Percentiles rank a stretch among this genome's conserved stretches.
These are phyloP conservation scores for Chrysosphaeria jannelii DNA, from an alignment of 2,329 filamentous ascomycete genomes.

Conservation along the genomic window DNA sequence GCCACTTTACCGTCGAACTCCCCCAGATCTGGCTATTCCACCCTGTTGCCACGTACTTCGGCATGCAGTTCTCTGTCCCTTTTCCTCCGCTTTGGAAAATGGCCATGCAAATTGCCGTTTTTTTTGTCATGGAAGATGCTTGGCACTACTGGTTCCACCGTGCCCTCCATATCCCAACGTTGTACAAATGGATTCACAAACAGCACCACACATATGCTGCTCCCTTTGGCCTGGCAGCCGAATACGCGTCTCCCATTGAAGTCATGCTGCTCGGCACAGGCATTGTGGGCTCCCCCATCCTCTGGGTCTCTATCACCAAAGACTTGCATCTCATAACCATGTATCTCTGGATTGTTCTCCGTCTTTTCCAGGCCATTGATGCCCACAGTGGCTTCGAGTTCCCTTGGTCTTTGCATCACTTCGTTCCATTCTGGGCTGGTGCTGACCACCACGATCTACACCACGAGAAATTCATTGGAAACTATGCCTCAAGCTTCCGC, in stretches of 20 bases:
- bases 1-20: constrained; percentile 91
- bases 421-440: constrained; percentile 85
- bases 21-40: constrained; percentile 99
- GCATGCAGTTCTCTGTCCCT: constrained; percentile 62
- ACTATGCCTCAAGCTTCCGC: constrained; percentile 91
- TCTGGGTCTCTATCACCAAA: constrained; percentile 57
- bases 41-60: constrained; percentile 76
- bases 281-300: constrained; percentile 50
- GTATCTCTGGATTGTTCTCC: constrained; percentile 84
- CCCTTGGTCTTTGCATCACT: constrained; percentile 84
- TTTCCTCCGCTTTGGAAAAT: constrained; percentile 73
- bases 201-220: constrained; percentile 98
- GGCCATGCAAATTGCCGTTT: constrained; percentile 67
- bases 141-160: constrained; percentile 99
- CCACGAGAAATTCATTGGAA: constrained; percentile 95
- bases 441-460: constrained; percentile 90
- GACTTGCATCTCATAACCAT: constrained; percentile 90
- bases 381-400: constrained; percentile 96
- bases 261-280: constrained; percentile 83
- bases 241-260: constrained; percentile 94
- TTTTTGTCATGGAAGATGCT: constrained; percentile 85
- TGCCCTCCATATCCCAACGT: constrained; percentile 68
- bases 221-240: constrained; percentile 81
- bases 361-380: constrained; percentile 92
- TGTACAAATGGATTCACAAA: constrained; percentile 95